Conservation (phyloP, 2,329 filamentous ascomycete species). For the Calonectria montana region DNA sequence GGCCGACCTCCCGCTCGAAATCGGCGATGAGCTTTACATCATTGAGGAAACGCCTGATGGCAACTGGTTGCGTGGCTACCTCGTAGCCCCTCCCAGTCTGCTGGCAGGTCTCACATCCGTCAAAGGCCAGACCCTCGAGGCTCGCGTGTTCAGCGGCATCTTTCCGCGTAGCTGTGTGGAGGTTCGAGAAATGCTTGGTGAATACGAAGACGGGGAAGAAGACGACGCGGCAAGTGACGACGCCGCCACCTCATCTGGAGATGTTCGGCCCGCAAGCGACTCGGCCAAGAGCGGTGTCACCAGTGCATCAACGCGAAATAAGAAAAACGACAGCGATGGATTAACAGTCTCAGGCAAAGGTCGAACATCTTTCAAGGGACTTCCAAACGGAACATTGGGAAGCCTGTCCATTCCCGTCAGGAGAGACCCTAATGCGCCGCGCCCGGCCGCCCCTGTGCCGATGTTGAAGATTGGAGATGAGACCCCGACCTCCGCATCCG, state of each 20-base stretch:
- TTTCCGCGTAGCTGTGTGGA: conserved; percentile 96
- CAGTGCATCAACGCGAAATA: conserved; percentile 50
- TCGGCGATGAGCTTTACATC: conserved; percentile 98
- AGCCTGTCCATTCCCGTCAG: conserved; percentile 60
- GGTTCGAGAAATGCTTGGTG: conserved; percentile 90
- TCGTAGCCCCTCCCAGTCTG: conserved; percentile 93
- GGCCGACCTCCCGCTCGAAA: conserved; percentile 94
- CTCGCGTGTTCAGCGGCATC: conserved; percentile 97
- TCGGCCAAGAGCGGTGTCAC: conserved; percentile 66
- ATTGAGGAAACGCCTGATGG: conserved; percentile 95
- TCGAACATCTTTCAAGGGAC: conserved; percentile 49
- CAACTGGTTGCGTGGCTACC: conserved; percentile 94
- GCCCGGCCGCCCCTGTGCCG: conserved; percentile 91
- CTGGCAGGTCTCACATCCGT: conserved; percentile 90
- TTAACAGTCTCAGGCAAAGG: conserved; percentile 36
- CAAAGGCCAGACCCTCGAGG: conserved; percentile 93
- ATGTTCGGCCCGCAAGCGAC: conserved; percentile 54
- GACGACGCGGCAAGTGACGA: conserved; percentile 52
- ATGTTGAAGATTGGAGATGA: conserved; percentile 99
- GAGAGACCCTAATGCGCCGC: conserved; percentile 75
- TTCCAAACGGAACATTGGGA: conserved; percentile 54
- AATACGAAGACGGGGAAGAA: conserved; percentile 67
- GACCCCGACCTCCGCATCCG: conserved; percentile 87
- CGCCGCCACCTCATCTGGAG: conserved; percentile 38
- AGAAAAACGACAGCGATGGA: conserved; percentile 48